Conservation (phyloP, 179 eudicot genomes). For the Actinidia chinensis region DNA sequence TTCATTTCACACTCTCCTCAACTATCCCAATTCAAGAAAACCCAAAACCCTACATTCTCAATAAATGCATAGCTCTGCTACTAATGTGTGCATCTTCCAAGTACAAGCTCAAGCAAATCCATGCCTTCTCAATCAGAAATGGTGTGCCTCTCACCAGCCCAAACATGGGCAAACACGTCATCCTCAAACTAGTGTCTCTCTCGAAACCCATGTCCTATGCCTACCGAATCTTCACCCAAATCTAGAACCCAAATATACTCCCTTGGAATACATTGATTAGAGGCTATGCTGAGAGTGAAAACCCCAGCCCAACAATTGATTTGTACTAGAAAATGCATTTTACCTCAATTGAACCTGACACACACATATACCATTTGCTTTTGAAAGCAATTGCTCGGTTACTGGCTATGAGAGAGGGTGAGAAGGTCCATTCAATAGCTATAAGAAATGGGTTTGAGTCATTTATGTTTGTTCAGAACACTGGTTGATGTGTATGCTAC, state of each 20-base stretch:
- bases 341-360: constrained; percentile 46
- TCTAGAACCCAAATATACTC: constrained; percentile 54
- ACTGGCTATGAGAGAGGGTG: constrained; percentile 54
- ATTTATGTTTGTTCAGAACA: constrained; percentile 62
- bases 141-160: constrained; percentile 61
- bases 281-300: constrained; percentile 69
- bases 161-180: constrained; percentile 64
- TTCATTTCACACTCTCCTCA: not conserved
- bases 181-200: constrained; percentile 60
- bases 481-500: constrained; percentile 68
- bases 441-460: constrained; percentile 58
- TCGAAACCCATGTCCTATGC: constrained; percentile 57
- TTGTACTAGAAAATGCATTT: constrained; percentile 45
- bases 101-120: constrained; percentile 69
- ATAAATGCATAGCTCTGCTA: constrained; percentile 69
- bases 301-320: constrained; percentile 49
- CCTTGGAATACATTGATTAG: constrained; percentile 80
- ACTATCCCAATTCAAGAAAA: not conserved
- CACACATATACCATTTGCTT: constrained; percentile 80
- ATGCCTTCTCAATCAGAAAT: constrained; percentile 67
- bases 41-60: constrained; percentile 33
- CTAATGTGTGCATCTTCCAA: constrained; percentile 52
- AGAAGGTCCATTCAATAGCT: constrained; percentile 54
- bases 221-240: constrained; percentile 46
- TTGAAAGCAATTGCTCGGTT: constrained; percentile 64